Evolutionary conservation across 768 basidiomycete species (phyloP).

Genomic region (Pleurotus cornucopiae): DNA sequence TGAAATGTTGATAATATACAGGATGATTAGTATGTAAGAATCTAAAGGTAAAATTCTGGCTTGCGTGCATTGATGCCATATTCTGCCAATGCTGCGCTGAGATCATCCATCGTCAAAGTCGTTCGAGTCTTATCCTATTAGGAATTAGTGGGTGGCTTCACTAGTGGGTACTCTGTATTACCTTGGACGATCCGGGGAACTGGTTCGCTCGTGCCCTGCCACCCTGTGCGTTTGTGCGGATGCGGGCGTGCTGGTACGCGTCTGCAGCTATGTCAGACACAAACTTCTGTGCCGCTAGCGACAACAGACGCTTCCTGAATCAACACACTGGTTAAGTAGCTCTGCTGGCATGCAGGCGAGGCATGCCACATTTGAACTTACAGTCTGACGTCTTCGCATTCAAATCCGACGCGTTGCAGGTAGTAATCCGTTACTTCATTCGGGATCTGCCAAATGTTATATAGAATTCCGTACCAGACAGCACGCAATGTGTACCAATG

Average conservation of each 20-base stretch:
- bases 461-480: background rate
- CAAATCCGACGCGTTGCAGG: slow-evolving; percentile 92
- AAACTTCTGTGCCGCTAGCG: slow-evolving; percentile 96
- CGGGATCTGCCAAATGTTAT: slow-evolving; percentile 61
- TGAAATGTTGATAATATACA: background rate
- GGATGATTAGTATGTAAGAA: background rate
- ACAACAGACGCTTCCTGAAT: slow-evolving; percentile 85
- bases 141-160: too few relatives aligned
- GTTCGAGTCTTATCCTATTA: slow-evolving; percentile 85
- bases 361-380: slow-evolving; percentile 30
- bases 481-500: slow-evolving; percentile 50
- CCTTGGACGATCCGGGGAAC: slow-evolving; percentile 64
- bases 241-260: slow-evolving; percentile 96
- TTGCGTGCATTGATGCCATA: slow-evolving; percentile 94
- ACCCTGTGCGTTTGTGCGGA: slow-evolving; percentile 82
- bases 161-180: slow-evolving; percentile 21
- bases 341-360: too few relatives aligned
- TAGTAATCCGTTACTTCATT: slow-evolving; percentile 98
- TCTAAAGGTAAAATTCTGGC: slow-evolving; percentile 87
- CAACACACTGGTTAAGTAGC: too few relatives aligned
- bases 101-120: slow-evolving; percentile 95
- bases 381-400: slow-evolving; percentile 92
- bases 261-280: slow-evolving; percentile 95
- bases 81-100: slow-evolving; percentile 88
- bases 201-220: slow-evolving; percentile 66